phyloP scores from a whole-genome alignment of 768 basidiomycete species.

The Boletus reticuloceps region DNA sequence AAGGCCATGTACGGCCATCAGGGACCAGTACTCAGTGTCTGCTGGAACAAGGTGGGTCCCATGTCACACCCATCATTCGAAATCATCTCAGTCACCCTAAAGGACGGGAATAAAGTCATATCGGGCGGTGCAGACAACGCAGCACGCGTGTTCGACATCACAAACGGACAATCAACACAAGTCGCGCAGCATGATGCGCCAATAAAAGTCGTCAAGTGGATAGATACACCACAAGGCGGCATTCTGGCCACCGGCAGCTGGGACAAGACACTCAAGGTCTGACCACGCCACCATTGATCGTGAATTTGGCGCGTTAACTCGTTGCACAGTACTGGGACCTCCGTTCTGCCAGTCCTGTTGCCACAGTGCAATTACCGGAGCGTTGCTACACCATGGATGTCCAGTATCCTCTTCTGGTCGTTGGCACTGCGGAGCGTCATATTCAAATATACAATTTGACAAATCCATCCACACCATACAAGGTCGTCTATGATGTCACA shows the following conservation, averaged over 20 bases:
- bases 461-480: constrained; percentile 76
- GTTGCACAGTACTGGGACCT: constrained; percentile 86
- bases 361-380: constrained; percentile 81
- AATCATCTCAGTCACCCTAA: constrained; percentile 1
- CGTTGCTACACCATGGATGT: constrained; percentile 88
- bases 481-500: constrained; percentile 43
- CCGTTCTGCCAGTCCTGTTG: constrained; percentile 70
- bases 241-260: constrained; percentile 93
- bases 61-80: not conserved
- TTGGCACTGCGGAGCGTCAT: constrained; percentile 90
- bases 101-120: constrained; percentile 90
- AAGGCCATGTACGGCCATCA: constrained; percentile 92
- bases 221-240: constrained; percentile 70
- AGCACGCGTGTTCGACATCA: constrained; percentile 88
- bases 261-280: constrained; percentile 95
- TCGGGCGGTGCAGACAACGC: constrained; percentile 96
- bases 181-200: constrained; percentile 91
- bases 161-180: constrained; percentile 76
- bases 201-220: constrained; percentile 78
- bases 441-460: constrained; percentile 86
- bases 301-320: not conserved
- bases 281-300: not conserved
- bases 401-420: constrained; percentile 80
- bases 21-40: constrained; percentile 82
- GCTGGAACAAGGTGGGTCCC: constrained; percentile 79